Base-by-base conservation (phyloP, 257 asterid genomes). In the Solanum commersonii region DNA sequence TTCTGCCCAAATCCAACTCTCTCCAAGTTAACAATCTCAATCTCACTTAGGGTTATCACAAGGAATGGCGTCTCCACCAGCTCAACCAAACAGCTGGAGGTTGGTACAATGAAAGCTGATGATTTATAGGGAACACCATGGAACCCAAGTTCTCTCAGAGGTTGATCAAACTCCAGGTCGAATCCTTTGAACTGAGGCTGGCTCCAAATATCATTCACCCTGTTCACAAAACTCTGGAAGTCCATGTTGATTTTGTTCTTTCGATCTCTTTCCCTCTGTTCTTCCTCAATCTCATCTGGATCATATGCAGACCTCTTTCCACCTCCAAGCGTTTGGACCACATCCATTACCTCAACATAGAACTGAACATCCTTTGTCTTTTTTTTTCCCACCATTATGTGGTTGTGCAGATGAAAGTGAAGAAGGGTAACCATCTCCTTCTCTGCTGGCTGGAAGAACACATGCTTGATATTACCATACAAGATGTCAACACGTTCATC, bases 321-420 rank as follows among this genome's bases (percentile, higher is more conserved):
- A 77, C 89, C 91, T 29, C 89, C 89, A 74, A 87, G 81, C 12
- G 88, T 89, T 81, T 89, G 89, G 38, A 87, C 89, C 82, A 87
- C 89, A 67, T 89, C 91, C 89, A 89, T 87, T 42, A 89, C 91
- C 60, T 89, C 91, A 81, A 90, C 90, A 85, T 89, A 89, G 83
- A 90, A 90, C 82, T 90, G 91, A 38, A 89, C 92, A 82, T 90
- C 92, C 40, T 90, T 90, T 27, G 90, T 89, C 87, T 90, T 90
- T 87, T 89, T 90, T 74, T 89, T 89, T 44, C 91, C 91, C 52
- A 89, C 91, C 91, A 89, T 89, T 74, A 89, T 89, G 87, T 89
- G 91, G 78, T 89, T 89, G 65, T 84, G 91, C 84, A 89, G 87
- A 89, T 89, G 91, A 71, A 89, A 89, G 70, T 89, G 91, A 68